phyloP scores from a whole-genome alignment of 2,329 filamentous ascomycete genomes.

The Alternaria gaisen region DNA sequence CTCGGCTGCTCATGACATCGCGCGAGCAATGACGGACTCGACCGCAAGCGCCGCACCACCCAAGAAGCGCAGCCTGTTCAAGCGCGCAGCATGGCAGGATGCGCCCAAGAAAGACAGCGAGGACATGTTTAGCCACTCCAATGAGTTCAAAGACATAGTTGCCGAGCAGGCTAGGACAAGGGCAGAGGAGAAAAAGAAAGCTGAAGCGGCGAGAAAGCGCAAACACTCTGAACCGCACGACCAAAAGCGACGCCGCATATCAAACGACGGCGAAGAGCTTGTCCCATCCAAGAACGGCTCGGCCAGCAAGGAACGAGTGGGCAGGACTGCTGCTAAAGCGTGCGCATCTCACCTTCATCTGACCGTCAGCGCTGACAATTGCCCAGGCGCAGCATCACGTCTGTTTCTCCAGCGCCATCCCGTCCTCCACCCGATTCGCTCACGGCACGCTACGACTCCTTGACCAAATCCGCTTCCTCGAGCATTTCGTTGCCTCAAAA shows the following conservation, averaged over 20 bases:
- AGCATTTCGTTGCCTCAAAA: constrained; percentile 13
- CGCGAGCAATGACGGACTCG: constrained; percentile 36
- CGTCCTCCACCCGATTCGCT: constrained; percentile 32
- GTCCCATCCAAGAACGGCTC: constrained; percentile 16
- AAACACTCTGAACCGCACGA: constrained; percentile 40
- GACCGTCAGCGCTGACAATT: constrained; percentile 6
- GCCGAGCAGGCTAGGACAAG: constrained; percentile 49
- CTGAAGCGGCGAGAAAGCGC: constrained; percentile 39
- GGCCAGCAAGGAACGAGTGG: constrained; percentile 16
- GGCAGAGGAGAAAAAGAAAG: constrained; percentile 36
- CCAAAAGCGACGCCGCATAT: constrained; percentile 34
- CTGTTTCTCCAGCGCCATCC: constrained; percentile 31
- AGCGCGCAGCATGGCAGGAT: constrained; percentile 62
- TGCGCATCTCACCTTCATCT: constrained; percentile 15
- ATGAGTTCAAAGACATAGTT: constrained; percentile 50
- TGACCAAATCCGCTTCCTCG: constrained; percentile 30
- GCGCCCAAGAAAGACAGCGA: constrained; percentile 47
- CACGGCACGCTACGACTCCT: constrained; percentile 40
- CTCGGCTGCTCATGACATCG: constrained; percentile 24
- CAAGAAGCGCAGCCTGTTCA: constrained; percentile 63
- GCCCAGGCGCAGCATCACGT: constrained; percentile 37
- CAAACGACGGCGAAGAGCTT: constrained; percentile 25
- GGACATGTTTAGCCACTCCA: constrained; percentile 56
- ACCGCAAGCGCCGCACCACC: constrained; percentile 30
- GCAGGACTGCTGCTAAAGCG: constrained; percentile 25